Evolutionary conservation across 495 filamentous ascomycete species (phyloP), one percentile per base, ranked within the genome.

Genomic region (Parathielavia hyrcaniae): DNA sequence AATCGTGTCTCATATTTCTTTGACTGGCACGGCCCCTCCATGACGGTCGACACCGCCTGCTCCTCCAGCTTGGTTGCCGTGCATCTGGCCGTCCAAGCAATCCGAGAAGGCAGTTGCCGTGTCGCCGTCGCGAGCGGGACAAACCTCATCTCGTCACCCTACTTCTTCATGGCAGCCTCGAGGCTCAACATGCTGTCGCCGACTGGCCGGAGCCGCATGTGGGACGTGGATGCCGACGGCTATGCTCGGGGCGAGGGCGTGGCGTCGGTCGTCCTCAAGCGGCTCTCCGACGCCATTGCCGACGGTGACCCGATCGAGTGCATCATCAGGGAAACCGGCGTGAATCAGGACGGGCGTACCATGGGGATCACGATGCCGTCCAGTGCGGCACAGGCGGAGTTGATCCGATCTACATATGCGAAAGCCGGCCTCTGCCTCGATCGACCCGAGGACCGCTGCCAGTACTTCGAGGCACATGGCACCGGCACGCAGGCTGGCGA

Each of bases 191-290:
- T 75, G 55, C 57, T 79, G 30, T 70, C 68, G 12, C 61, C 71
- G 9, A 66, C 68, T 20, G 72, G 73, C 14, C 65, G 54, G 1
- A 87, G 76, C 44, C 71, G 79, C 34, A 79, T 78, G 9, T 90
- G 85, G 60, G 81, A 84, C 61, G 71, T 74, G 0, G 57, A 62
- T 0, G 86, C 84, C 7, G 73, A 85, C 65, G 86, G 86, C 0
- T 89, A 84, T 64, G 81, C 68, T 0, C 69, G 85, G 6, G 86
- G 75, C 0, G 86, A 90, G 55, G 85, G 77, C 0, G 59, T 85
- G 12, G 73, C 69, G 22, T 71, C 72, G 1, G 30, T 86, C 0
- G 69, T 79, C 2, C 36, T 89, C 0, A 88, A 88, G 66, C 63
- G 57, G 11, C 63, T 86, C 1, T 50, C 48, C 1, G 74, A 79